Percentiles rank a stretch among this genome's conserved stretches.
Conservation (phyloP, 305 asterid species). For the Solanum hybrid region DNA sequence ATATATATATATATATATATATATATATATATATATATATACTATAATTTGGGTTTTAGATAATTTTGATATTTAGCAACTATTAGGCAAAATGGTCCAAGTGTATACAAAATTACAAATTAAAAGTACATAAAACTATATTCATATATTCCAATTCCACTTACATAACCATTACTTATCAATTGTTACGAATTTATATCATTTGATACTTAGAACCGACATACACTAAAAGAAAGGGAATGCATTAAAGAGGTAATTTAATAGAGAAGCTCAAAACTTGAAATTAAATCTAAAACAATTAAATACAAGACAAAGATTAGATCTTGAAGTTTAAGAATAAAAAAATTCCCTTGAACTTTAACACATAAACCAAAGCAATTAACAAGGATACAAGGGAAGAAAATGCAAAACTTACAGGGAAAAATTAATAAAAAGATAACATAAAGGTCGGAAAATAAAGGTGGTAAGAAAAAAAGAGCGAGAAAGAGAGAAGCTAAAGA, state of each 20-base stretch:
- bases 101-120: background rate
- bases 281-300: too few relatives aligned
- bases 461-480: too few relatives aligned
- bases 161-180: background rate
- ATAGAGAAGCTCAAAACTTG: background rate
- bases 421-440: too few relatives aligned
- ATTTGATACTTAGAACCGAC: background rate
- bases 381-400: background rate
- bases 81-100: background rate
- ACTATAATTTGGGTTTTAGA: background rate
- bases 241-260: background rate
- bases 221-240: background rate
- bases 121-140: too few relatives aligned
- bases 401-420: background rate
- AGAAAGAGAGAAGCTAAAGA: too few relatives aligned
- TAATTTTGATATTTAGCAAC: background rate
- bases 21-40: too few relatives aligned
- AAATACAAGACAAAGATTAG: background rate
- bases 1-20: too few relatives aligned
- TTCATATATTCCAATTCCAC: background rate
- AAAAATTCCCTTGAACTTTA: background rate
- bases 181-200: background rate
- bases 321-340: background rate
- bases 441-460: too few relatives aligned
- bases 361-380: background rate